Base-by-base conservation (phyloP, 2,329 filamentous ascomycete genomes). In the Biscogniauxia sp. region DNA sequence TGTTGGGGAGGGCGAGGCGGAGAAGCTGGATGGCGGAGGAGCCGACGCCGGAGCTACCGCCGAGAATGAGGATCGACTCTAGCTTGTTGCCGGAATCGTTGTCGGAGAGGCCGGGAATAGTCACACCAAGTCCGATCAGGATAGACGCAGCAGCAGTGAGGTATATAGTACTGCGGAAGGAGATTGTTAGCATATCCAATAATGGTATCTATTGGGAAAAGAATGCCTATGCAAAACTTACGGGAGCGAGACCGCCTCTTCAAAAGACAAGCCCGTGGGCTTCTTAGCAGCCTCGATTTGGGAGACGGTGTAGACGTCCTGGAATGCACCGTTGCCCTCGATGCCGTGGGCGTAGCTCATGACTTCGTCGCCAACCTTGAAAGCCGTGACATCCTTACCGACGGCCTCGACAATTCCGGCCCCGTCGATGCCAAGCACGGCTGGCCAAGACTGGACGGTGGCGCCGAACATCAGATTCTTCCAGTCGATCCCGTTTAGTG, bases 21-120 rank as follows among this genome's bases (percentile, higher is more conserved):
- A 77, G 68, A 15, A 77, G 70, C 61, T 77, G 75, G 28, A 78
- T 72, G 15, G 71, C 71, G 3, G 69, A 66, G 1, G 69, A 64
- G 5, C 75, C 76, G 41, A 74, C 63, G 2, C 64, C 68, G 5
- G 75, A 76, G 58, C 73, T 73, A 20, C 73, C 76, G 37, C 75
- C 75, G 0, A 77, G 65, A 13, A 78, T 66, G 1, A 78, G 72
- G 28, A 77, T 64, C 0, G 73, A 75, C 55, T 60, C 58, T 17
- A 51, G 62, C 19, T 28, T 20, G 49, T 45, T 54, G 20, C 51
- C 15, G 2, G 25, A 17, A 7, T 56, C 54, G n/a, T 25, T 41
- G 15, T 59, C 55, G 6, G 57, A 45, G 17, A 74, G 64, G 23
- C 64, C 63, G 11, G 72, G 72, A 1, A 75, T 56, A 5, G 66